phyloP scores from a whole-genome alignment of 768 basidiomycete genomes.

The Calocybe cyanea region DNA sequence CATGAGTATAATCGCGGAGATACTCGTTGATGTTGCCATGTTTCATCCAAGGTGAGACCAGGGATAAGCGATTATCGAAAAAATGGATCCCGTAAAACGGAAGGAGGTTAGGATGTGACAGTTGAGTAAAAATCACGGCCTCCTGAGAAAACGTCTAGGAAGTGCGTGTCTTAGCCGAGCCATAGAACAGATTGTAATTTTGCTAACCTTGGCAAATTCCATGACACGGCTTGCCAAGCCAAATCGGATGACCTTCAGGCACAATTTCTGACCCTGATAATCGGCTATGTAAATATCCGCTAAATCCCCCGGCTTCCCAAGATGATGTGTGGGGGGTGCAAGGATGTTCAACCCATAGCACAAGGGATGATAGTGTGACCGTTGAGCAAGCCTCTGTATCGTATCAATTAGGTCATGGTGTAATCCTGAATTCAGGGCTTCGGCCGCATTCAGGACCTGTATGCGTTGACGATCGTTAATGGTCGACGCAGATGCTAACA shows the following conservation, averaged over 20 bases:
- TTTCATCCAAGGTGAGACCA: conserved; percentile 27
- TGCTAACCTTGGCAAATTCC: not conserved
- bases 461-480: not conserved
- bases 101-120: conserved; percentile 24
- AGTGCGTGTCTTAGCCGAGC: not conserved
- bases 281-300: not conserved
- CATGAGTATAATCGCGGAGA: conserved; percentile 18
- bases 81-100: conserved; percentile 25
- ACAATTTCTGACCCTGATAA: not conserved
- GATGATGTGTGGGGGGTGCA: not conserved
- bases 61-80: conserved; percentile 15
- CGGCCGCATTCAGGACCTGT: conserved; percentile 2
- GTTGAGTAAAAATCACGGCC: conserved; percentile 21
- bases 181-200: not conserved
- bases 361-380: not conserved
- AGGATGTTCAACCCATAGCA: not conserved
- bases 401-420: not conserved
- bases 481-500: too few species aligned
- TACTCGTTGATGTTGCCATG: conserved; percentile 24
- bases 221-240: not conserved
- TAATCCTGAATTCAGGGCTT: not conserved
- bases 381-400: not conserved
- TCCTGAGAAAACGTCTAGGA: conserved; percentile 8
- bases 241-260: not conserved
- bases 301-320: not conserved